Percentiles rank a stretch among this genome's conserved stretches.
Evolutionary conservation across 345 rosid species (phyloP).

Genomic region (Melaleuca alternifolia): DNA sequence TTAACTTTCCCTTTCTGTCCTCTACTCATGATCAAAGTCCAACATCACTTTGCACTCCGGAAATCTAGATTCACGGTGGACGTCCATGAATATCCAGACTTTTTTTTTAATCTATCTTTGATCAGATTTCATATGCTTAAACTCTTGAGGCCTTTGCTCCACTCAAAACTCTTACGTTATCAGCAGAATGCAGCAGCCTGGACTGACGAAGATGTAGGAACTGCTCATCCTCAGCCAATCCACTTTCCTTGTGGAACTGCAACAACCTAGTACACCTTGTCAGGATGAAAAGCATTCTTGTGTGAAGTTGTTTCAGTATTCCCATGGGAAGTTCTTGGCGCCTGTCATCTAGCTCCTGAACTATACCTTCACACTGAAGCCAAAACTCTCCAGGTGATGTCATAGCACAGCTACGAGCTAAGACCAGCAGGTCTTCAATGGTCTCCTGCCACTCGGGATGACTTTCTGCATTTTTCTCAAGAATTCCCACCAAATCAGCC

Average conservation of each 20-base stretch:
- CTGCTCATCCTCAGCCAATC: conserved; percentile 73
- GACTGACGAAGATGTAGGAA: conserved; percentile 70
- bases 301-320: conserved; percentile 84
- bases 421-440: conserved; percentile 84
- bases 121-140: no score
- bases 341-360: conserved; percentile 95
- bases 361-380: conserved; percentile 99
- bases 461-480: conserved; percentile 89
- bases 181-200: conserved; percentile 61
- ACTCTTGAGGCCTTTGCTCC: conserved; percentile 43
- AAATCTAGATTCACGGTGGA: no score
- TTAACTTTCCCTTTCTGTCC: no score
- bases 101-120: no score
- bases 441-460: conserved; percentile 99
- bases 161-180: conserved; percentile 66
- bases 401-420: conserved; percentile 98
- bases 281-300: conserved; percentile 96
- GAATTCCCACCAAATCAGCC: conserved; percentile 95
- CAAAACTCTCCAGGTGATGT: conserved; percentile 91
- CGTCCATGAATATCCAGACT: no score
- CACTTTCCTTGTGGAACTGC: conserved; percentile 99
- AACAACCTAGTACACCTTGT: conserved; percentile 94
- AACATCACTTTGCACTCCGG: no score
- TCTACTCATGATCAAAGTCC: no score
- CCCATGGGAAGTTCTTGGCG: conserved; percentile 98